Evolutionary conservation across 2,329 filamentous ascomycete genomes (phyloP).

Genomic region (Scytalidium lignicola): DNA sequence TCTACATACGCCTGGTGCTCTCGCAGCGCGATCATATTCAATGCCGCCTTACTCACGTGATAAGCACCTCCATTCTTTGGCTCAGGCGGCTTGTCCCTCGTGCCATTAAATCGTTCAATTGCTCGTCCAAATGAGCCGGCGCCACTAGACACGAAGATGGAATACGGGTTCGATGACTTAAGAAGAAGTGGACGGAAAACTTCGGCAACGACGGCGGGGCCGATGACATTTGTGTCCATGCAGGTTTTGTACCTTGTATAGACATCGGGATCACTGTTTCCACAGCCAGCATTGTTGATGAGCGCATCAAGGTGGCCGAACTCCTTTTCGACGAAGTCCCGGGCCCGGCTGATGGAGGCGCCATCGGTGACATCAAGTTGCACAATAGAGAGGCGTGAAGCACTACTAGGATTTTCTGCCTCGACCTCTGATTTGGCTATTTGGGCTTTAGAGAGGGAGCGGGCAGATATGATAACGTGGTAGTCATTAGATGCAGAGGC

Average conservation of each 20-base stretch:
- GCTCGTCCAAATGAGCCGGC: neutral
- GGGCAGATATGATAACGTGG: constrained; percentile 17
- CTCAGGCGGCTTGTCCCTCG: no score
- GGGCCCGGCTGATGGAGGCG: constrained; percentile 1
- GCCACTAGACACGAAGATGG: constrained; percentile 42
- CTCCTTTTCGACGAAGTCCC: neutral
- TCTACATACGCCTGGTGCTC: constrained; percentile 6
- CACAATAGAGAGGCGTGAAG: constrained; percentile 10
- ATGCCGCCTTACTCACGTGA: constrained; percentile 8
- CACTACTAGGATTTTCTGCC: constrained; percentile 7
- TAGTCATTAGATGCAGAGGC: constrained; percentile 12
- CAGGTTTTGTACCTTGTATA: constrained; percentile 1
- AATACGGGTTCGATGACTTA: constrained; percentile 21
- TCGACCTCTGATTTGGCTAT: constrained; percentile 9
- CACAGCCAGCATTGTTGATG: constrained; percentile 12
- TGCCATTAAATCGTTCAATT: no score
- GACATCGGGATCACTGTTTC: neutral
- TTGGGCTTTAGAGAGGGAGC: constrained; percentile 11
- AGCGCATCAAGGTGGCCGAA: constrained; percentile 22
- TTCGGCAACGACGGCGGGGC: constrained; percentile 4
- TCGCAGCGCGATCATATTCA: constrained; percentile 14
- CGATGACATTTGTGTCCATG: constrained; percentile 9
- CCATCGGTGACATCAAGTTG: constrained; percentile 7
- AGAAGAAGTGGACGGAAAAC: constrained; percentile 7
- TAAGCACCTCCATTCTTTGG: constrained; percentile 7